Percentiles rank a stretch among this genome's conserved stretches.
Conservation (phyloP, 768 basidiomycete species). For the Lactarius evosmus region DNA sequence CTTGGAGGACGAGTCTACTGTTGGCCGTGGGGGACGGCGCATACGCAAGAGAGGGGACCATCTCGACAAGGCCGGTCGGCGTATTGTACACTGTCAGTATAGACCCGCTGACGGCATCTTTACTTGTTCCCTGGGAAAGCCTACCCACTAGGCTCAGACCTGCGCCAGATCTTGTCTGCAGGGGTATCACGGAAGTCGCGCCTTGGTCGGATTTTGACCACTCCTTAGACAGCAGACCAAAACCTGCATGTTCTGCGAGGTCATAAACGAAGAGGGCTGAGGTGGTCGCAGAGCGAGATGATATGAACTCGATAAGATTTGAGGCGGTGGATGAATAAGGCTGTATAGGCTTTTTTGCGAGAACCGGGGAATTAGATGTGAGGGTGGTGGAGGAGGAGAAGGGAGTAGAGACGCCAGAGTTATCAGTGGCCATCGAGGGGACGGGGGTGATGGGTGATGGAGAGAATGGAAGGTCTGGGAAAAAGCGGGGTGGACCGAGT, state of each 20-base stretch:
- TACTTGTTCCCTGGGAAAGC: conserved; percentile 74
- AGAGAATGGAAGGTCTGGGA: not conserved
- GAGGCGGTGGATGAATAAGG: conserved; percentile 48
- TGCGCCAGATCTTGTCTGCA: conserved; percentile 84
- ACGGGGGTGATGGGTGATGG: not conserved
- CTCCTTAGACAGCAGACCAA: conserved; percentile 67
- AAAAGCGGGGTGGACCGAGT: not conserved
- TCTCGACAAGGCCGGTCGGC: conserved; percentile 75
- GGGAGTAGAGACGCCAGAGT: conserved; percentile 33
- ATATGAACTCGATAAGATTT: conserved; percentile 62
- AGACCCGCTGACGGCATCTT: conserved; percentile 55
- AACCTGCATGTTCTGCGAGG: conserved; percentile 79
- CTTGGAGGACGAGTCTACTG: conserved; percentile 77
- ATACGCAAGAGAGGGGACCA: conserved; percentile 75
- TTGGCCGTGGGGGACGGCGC: conserved; percentile 60
- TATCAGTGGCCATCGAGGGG: conserved; percentile 34
- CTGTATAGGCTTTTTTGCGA: conserved; percentile 29
- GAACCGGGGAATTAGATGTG: conserved; percentile 34
- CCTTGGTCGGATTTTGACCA: conserved; percentile 48
- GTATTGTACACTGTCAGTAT: conserved; percentile 79
- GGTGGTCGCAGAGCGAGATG: conserved; percentile 53
- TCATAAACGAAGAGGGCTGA: conserved; percentile 80
- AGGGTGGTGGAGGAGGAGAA: conserved; percentile 37
- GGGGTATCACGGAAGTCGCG: conserved; percentile 55
- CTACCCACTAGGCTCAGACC: conserved; percentile 77